A percentile compares a stretch with the other conserved stretches of the same genome.
Evolutionary conservation across 2,329 filamentous ascomycete species (phyloP).

Genomic region (Alternaria sp.): DNA sequence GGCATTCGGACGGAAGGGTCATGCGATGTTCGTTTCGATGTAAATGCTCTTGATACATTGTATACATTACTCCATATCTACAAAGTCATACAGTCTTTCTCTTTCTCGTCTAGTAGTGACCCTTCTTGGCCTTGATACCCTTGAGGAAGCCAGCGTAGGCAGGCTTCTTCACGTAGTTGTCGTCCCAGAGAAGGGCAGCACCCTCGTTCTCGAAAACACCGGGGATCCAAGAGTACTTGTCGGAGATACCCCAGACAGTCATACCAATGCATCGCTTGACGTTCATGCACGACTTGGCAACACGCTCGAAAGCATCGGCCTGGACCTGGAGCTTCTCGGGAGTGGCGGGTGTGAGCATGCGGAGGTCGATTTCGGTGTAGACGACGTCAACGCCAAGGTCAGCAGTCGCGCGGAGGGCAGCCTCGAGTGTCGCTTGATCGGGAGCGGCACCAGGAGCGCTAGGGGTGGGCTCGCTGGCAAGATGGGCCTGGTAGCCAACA

Average conservation of each 20-base stretch:
- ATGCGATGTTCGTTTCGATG: background rate
- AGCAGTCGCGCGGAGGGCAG: constrained; percentile 59
- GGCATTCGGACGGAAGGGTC: background rate
- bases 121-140: constrained; percentile 28
- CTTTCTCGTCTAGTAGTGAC: background rate
- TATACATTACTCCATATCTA: background rate
- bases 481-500: constrained; percentile 68
- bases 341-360: constrained; percentile 56
- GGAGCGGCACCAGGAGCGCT: constrained; percentile 51
- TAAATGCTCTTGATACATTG: background rate
- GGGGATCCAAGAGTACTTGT: constrained; percentile 52
- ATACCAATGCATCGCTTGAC: constrained; percentile 49
- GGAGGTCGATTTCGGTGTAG: constrained; percentile 68
- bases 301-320: constrained; percentile 54
- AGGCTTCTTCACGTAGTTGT: constrained; percentile 46
- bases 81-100: background rate
- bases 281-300: constrained; percentile 47
- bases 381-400: constrained; percentile 63
- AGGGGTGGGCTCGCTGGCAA: constrained; percentile 60
- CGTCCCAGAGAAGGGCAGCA: constrained; percentile 43
- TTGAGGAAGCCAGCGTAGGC: constrained; percentile 41
- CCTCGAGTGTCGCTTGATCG: constrained; percentile 52
- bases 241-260: constrained; percentile 56
- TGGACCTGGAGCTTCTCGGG: constrained; percentile 54
- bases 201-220: constrained; percentile 47